Conservation (phyloP, 2,329 filamentous ascomycete species). For the Aureobasidium leucospermi region DNA sequence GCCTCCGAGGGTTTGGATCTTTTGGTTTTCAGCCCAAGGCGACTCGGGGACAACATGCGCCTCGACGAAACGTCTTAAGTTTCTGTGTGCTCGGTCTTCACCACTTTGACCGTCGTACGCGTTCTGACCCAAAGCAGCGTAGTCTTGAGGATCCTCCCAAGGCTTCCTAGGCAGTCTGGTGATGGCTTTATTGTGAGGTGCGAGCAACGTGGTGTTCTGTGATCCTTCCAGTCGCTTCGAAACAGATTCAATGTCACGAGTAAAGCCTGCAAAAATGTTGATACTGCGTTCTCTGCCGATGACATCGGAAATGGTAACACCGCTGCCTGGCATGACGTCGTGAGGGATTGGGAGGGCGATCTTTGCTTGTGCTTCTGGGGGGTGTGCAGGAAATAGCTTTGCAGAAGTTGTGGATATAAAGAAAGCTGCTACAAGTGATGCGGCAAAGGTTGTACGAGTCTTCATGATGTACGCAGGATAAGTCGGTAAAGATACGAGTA, state of each 20-base stretch:
- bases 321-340: conserved; percentile 18
- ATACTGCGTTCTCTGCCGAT: conserved; percentile 71
- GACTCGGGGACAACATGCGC: conserved; percentile 69
- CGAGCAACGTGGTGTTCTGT: conserved; percentile 75
- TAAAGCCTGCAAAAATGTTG: conserved; percentile 76
- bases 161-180: conserved; percentile 74
- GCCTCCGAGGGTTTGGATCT: conserved; percentile 60
- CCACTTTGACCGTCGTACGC: conserved; percentile 73
- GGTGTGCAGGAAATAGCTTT: not conserved
- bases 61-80: conserved; percentile 75
- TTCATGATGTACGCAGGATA: not conserved
- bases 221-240: conserved; percentile 60
- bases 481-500: not conserved
- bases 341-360: conserved; percentile 4
- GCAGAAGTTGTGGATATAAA: conserved; percentile 10
- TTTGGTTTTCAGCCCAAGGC: conserved; percentile 66
- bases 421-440: conserved; percentile 5
- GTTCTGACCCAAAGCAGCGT: conserved; percentile 55
- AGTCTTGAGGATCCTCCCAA: conserved; percentile 73
- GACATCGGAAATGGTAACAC: conserved; percentile 72
- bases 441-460: not conserved
- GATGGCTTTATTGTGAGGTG: conserved; percentile 77
- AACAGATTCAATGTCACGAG: conserved; percentile 65
- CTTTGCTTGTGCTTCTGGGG: conserved; percentile 5
- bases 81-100: conserved; percentile 66